A percentile compares a stretch with the other conserved stretches of the same genome.
phyloP scores from a whole-genome alignment of 2,329 filamentous ascomycete species.

The Aspergillus neoniger region DNA sequence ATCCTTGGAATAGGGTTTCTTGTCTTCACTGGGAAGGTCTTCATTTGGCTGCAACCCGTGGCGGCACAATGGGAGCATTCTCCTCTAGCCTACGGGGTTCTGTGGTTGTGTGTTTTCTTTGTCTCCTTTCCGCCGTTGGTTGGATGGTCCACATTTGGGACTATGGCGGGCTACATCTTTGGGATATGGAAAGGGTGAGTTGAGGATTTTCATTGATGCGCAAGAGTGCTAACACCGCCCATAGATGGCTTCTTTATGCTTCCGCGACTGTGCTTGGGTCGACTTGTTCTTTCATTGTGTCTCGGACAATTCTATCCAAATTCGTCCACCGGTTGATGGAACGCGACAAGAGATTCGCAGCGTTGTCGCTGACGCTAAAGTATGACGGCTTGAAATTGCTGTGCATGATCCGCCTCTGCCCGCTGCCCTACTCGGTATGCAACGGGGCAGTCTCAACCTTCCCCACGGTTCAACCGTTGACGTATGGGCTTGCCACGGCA shows the following conservation, averaged over 20 bases:
- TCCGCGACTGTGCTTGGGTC: slow-evolving; percentile 77
- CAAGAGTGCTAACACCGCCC: slow-evolving; percentile 25
- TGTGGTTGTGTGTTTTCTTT: slow-evolving; percentile 73
- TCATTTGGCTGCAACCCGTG: slow-evolving; percentile 70
- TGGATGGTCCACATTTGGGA: slow-evolving; percentile 78
- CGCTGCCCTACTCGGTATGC: slow-evolving; percentile 86
- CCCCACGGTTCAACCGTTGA: slow-evolving; percentile 74
- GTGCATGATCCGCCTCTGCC: slow-evolving; percentile 88
- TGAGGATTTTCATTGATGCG: not conserved
- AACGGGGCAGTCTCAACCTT: slow-evolving; percentile 96
- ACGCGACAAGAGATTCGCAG: slow-evolving; percentile 82
- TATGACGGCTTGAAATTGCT: slow-evolving; percentile 87
- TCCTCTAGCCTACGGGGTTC: slow-evolving; percentile 69
- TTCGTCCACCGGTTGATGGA: slow-evolving; percentile 82
- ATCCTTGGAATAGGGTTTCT: slow-evolving; percentile 68
- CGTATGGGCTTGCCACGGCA: slow-evolving; percentile 80
- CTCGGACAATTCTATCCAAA: slow-evolving; percentile 72
- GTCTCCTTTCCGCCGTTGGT: slow-evolving; percentile 86
- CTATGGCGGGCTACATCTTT: slow-evolving; percentile 70
- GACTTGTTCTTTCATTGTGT: slow-evolving; percentile 76
- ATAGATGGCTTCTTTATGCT: slow-evolving; percentile 80
- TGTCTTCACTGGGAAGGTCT: slow-evolving; percentile 77
- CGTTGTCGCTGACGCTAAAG: slow-evolving; percentile 82
- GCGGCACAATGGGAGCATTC: slow-evolving; percentile 76
- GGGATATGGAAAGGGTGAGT: slow-evolving; percentile 71